Evolutionary conservation across 2,329 filamentous ascomycete species (phyloP).

Genomic region (Chaetomium sp.): DNA sequence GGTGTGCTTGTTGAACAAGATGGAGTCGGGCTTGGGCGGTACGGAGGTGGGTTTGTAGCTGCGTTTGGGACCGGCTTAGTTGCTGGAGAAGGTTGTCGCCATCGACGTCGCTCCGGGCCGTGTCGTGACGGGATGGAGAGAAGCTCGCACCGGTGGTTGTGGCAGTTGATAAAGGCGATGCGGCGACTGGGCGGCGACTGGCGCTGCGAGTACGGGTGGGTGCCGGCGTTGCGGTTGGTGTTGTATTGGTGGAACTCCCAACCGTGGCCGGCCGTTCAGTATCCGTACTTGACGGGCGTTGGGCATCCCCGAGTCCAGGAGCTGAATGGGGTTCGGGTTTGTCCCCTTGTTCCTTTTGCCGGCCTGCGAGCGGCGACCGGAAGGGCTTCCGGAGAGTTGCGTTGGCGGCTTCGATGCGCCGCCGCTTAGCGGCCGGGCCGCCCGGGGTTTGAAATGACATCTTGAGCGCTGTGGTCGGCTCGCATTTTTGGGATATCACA

Average conservation of each 20-base stretch:
- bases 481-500: conserved; percentile 5
- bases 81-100: conserved; percentile 14
- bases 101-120: background rate
- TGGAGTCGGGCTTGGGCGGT: conserved; percentile 28
- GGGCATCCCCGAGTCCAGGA: background rate
- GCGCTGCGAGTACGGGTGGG: too few relatives aligned
- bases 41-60: conserved; percentile 4
- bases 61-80: conserved; percentile 12
- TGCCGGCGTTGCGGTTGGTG: too few relatives aligned
- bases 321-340: background rate
- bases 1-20: conserved; percentile 41
- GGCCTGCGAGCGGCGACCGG: conserved; percentile 50
- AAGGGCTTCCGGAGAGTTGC: conserved; percentile 63
- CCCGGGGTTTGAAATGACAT: conserved; percentile 36
- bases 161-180: background rate
- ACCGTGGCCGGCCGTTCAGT: too few relatives aligned
- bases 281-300: background rate
- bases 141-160: too few relatives aligned
- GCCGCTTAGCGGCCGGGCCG: conserved; percentile 48
- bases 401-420: conserved; percentile 52
- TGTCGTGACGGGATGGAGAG: background rate
- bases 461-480: conserved; percentile 1
- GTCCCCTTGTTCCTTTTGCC: background rate
- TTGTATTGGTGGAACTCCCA: too few relatives aligned
- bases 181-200: background rate